Percentiles rank a stretch among this genome's conserved stretches.
Evolutionary conservation across 495 filamentous ascomycete species (phyloP).

Genomic region (Wilcoxina mikolae): DNA sequence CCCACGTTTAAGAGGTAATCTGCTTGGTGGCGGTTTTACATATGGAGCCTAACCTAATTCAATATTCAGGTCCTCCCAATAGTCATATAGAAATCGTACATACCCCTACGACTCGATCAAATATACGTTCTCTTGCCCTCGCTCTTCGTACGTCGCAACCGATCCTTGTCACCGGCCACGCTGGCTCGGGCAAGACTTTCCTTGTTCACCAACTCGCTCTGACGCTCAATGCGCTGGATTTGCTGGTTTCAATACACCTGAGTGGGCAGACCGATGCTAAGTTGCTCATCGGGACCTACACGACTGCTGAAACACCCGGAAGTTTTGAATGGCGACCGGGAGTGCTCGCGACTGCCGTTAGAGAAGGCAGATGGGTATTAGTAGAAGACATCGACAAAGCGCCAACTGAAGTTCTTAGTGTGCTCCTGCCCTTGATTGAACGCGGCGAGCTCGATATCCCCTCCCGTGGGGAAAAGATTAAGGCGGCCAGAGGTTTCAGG

Average conservation of each 20-base stretch:
- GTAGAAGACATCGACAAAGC: slow-evolving; percentile 95
- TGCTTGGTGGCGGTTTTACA: slow-evolving; percentile 21
- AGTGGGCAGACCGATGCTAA: slow-evolving; percentile 98
- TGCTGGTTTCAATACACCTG: slow-evolving; percentile 80
- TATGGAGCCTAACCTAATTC: slow-evolving; percentile 46
- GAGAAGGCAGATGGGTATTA: slow-evolving; percentile 86
- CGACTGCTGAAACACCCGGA: slow-evolving; percentile 62
- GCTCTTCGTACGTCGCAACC: slow-evolving; percentile 51
- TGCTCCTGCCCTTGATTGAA: slow-evolving; percentile 79
- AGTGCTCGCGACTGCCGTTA: slow-evolving; percentile 81
- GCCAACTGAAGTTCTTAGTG: slow-evolving; percentile 86
- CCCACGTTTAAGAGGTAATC: slow-evolving; percentile 21
- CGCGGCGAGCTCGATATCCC: slow-evolving; percentile 73
- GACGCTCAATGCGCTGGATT: slow-evolving; percentile 53
- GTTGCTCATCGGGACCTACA: slow-evolving; percentile 82
- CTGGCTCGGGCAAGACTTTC: slow-evolving; percentile 82
- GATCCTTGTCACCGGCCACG: slow-evolving; percentile 64
- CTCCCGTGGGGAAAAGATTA: slow-evolving; percentile 67
- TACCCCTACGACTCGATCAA: slow-evolving; percentile 54
- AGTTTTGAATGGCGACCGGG: slow-evolving; percentile 89
- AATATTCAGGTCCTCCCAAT: slow-evolving; percentile 37
- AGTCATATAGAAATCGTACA: slow-evolving; percentile 38
- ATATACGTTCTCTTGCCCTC: slow-evolving; percentile 51
- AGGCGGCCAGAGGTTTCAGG: slow-evolving; percentile 67
- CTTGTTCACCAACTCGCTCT: slow-evolving; percentile 69